Conservation (phyloP, 129 eudicot genomes). For the Flaveria sonorensis region DNA sequence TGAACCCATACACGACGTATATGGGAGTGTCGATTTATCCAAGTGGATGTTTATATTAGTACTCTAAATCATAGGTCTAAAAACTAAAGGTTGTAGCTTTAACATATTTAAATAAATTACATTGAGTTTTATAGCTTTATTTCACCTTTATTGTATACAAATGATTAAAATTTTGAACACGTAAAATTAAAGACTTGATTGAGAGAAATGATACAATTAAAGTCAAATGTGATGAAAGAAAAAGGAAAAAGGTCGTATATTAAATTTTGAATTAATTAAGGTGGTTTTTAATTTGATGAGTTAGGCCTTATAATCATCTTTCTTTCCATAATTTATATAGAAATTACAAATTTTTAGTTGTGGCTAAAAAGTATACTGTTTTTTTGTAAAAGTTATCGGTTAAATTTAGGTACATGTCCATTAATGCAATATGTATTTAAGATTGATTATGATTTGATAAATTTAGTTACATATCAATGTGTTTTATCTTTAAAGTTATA, state of each 20-base stretch:
- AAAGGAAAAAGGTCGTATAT: too few relatives aligned
- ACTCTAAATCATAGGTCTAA: not conserved
- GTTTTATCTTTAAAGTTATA: too few relatives aligned
- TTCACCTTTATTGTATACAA: not conserved
- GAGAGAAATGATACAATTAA: too few relatives aligned
- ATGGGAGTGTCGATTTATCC: too few relatives aligned
- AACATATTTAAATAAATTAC: not conserved
- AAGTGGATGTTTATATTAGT: too few relatives aligned
- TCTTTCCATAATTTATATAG: not conserved
- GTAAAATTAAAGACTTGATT: too few relatives aligned
- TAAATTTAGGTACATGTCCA: not conserved
- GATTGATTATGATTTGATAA: not conserved
- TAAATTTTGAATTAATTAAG: not conserved
- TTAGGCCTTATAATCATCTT: not conserved
- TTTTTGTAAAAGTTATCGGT: not conserved
- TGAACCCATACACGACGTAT: too few relatives aligned
- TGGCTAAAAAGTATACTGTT: not conserved
- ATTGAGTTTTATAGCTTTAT: not conserved
- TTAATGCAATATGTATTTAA: not conserved
- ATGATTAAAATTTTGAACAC: too few relatives aligned
- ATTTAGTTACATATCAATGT: too few relatives aligned
- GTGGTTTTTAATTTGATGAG: not conserved
- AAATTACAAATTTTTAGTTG: not conserved
- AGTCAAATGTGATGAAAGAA: too few relatives aligned
- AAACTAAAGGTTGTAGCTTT: not conserved